Conservation (phyloP, 2,329 filamentous ascomycete species). For the Neonectria neomacrospora region DNA sequence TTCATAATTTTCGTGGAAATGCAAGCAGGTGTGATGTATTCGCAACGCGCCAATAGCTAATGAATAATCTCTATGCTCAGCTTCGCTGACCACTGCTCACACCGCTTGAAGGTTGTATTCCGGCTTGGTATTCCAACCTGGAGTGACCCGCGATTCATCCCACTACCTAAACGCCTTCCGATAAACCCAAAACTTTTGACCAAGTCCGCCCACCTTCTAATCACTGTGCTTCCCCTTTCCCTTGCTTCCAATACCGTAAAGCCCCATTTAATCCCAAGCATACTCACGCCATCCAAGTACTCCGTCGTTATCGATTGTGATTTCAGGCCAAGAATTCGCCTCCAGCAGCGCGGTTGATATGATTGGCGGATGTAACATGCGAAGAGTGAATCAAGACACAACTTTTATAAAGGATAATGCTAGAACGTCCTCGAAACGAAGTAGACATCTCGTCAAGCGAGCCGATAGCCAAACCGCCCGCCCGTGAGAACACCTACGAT, state of each 20-base stretch:
- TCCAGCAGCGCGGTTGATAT: background rate
- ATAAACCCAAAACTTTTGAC: constrained; percentile 1
- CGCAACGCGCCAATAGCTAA: constrained; percentile 11
- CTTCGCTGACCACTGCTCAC: constrained; percentile 14
- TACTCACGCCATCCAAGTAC: background rate
- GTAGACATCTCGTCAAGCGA: constrained; percentile 9
- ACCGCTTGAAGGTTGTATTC: background rate
- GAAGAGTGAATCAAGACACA: constrained; percentile 2
- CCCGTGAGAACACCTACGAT: constrained; percentile 12
- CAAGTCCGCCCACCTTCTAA: constrained; percentile 2
- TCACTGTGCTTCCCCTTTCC: background rate
- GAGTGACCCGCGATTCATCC: background rate
- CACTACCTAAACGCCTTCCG: background rate
- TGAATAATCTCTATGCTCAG: constrained; percentile 1
- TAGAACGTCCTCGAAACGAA: constrained; percentile 3
- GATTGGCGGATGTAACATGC: background rate
- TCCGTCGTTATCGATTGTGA: background rate
- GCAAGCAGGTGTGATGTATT: constrained; percentile 24
- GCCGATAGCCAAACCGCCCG: constrained; percentile 16
- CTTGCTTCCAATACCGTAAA: background rate
- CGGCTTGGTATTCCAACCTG: background rate
- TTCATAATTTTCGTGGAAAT: background rate
- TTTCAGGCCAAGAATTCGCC: background rate
- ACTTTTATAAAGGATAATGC: constrained; percentile 13
- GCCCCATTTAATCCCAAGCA: background rate